Percentiles rank a stretch among this genome's conserved stretches.
Evolutionary conservation across 805 yeast species (phyloP).

Genomic region (Teunomyces lycoperdinae): DNA sequence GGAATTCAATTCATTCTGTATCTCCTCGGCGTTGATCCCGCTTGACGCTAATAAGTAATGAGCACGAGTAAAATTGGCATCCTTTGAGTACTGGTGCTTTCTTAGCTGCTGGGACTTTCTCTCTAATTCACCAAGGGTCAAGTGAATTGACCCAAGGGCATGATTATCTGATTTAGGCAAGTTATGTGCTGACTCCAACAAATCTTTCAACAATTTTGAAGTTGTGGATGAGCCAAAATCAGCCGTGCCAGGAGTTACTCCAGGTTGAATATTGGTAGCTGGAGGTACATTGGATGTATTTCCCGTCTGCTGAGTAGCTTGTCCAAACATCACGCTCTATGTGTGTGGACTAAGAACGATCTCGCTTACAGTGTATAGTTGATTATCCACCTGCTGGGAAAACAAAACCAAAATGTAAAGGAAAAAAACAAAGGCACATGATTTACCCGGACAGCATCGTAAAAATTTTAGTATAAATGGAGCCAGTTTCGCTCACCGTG

Average conservation of each 20-base stretch:
- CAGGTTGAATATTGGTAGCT: not conserved
- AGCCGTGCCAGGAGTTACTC: conserved; percentile 5
- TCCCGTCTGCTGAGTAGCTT: not conserved
- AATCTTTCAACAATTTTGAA: conserved; percentile 53
- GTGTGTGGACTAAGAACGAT: no score
- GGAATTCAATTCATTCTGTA: conserved; percentile 14
- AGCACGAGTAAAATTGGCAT: conserved; percentile 56
- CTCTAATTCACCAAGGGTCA: conserved; percentile 76
- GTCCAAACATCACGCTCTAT: not conserved
- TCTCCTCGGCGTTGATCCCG: conserved; percentile 50
- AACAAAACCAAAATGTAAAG: not conserved
- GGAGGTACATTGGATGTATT: not conserved
- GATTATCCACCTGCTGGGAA: not conserved
- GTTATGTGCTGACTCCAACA: conserved; percentile 72
- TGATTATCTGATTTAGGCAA: conserved; percentile 59
- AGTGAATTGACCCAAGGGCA: conserved; percentile 76
- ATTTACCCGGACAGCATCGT: conserved; percentile 12
- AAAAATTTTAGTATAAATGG: not conserved
- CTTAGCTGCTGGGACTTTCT: conserved; percentile 61
- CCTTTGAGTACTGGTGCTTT: conserved; percentile 32
- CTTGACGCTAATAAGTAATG: conserved; percentile 89
- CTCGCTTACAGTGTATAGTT: not conserved
- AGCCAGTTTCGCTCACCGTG: not conserved
- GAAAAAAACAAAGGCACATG: not conserved
- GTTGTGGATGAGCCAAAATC: conserved; percentile 6